A percentile compares a stretch with the other conserved stretches of the same genome.
Conservation (phyloP, 176 grass and related monocot genomes). For the Oryza glaberrima region DNA sequence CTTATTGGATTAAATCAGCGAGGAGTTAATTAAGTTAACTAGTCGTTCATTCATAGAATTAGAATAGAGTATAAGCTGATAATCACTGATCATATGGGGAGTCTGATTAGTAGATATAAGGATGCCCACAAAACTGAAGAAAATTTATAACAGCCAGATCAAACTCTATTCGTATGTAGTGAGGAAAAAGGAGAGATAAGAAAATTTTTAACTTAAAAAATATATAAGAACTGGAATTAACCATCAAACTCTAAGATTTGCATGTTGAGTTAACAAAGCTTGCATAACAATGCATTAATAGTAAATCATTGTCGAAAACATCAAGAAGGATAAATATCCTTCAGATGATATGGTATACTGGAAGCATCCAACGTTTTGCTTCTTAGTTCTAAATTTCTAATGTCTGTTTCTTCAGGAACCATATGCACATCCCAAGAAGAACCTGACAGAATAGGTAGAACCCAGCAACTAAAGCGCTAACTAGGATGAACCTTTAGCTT, state of each 20-base stretch:
- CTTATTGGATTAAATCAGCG: not conserved
- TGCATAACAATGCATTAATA: not conserved
- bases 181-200: not conserved
- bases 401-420: slow-evolving; percentile 1
- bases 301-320: not conserved
- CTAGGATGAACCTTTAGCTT: not conserved
- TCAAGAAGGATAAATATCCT: not conserved
- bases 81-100: not conserved
- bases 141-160: not conserved
- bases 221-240: not conserved
- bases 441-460: not conserved
- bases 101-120: not conserved
- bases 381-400: not conserved
- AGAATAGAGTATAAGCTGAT: not conserved
- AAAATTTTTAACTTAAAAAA: not conserved
- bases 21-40: not conserved
- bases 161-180: not conserved
- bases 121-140: not conserved
- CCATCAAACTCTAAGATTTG: not conserved
- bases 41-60: not conserved
- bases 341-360: not conserved
- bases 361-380: not conserved
- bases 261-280: not conserved
- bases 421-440: not conserved
- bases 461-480: not conserved